Conservation (phyloP, 2,329 filamentous ascomycete genomes). For the Coniochaeta sp. region DNA sequence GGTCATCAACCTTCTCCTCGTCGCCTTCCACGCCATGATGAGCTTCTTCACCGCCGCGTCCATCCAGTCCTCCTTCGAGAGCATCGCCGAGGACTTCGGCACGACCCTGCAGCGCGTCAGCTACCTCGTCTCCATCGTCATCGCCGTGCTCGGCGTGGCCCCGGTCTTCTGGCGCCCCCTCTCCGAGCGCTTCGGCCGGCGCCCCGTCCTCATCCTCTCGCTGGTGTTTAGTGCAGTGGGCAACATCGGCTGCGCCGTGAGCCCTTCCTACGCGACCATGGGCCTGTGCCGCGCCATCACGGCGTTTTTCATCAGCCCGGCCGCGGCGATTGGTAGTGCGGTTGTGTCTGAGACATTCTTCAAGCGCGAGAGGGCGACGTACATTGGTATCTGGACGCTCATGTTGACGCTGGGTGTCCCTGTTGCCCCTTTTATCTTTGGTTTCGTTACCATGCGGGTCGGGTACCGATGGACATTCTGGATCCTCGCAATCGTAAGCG, state of each 20-base stretch:
- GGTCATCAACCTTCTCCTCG: constrained; percentile 41
- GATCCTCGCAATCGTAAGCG: constrained; percentile 43
- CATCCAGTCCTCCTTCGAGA: constrained; percentile 47
- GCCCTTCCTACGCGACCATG: constrained; percentile 40
- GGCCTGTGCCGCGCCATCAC: constrained; percentile 43
- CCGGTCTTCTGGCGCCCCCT: constrained; percentile 52
- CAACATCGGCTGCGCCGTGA: constrained; percentile 47
- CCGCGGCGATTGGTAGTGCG: constrained; percentile 43
- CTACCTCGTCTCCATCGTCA: constrained; percentile 50
- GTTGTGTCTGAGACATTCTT: constrained; percentile 54
- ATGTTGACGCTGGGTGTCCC: constrained; percentile 20
- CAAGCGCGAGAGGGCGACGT: constrained; percentile 43
- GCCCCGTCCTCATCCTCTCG: constrained; percentile 46
- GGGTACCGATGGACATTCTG: constrained; percentile 54
- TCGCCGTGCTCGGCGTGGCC: constrained; percentile 43
- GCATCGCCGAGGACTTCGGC: constrained; percentile 42
- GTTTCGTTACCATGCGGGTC: constrained; percentile 40
- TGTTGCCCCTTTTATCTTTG: constrained; percentile 27
- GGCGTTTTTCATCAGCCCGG: constrained; percentile 49
- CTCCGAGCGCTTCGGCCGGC: constrained; percentile 44
- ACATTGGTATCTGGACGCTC: constrained; percentile 51
- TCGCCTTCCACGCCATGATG: constrained; percentile 52
- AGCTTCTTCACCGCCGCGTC: constrained; percentile 45
- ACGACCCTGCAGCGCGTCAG: constrained; percentile 39
- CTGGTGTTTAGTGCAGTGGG: constrained; percentile 36